These are phyloP conservation scores for Endotrypanum monterogeii DNA, from an alignment of 208 protist genomes.

Conservation along the genomic window DNA sequence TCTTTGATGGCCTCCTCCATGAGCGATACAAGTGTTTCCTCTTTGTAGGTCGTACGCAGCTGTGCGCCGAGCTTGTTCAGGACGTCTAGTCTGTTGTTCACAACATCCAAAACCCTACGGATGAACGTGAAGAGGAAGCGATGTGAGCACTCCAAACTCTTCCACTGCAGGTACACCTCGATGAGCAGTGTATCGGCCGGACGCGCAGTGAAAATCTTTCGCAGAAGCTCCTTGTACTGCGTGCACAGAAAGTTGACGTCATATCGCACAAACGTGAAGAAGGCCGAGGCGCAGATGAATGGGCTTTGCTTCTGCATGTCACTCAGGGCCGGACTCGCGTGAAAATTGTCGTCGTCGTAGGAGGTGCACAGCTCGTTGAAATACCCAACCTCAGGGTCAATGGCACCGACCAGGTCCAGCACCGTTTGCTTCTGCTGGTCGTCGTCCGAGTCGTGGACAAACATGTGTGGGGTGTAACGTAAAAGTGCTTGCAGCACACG, in stretches of 20 bases:
- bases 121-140: slow-evolving; percentile 56
- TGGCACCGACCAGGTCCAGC: slow-evolving; percentile 22
- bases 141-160: slow-evolving; percentile 47
- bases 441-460: slow-evolving; percentile 28
- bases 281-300: slow-evolving; percentile 43
- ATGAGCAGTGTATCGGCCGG: slow-evolving; percentile 46
- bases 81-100: slow-evolving; percentile 35
- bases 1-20: slow-evolving; percentile 48
- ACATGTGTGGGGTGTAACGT: slow-evolving; percentile 62
- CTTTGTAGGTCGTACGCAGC: slow-evolving; percentile 45
- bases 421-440: slow-evolving; percentile 22
- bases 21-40: slow-evolving; percentile 27
- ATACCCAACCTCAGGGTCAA: slow-evolving; percentile 58
- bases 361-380: slow-evolving; percentile 58
- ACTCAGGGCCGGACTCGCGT: slow-evolving; percentile 29
- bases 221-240: slow-evolving; percentile 61
- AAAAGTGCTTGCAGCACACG: slow-evolving; percentile 81
- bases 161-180: slow-evolving; percentile 82
- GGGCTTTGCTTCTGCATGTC: slow-evolving; percentile 36
- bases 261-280: slow-evolving; percentile 86
- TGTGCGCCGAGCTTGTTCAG: slow-evolving; percentile 49
- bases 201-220: slow-evolving; percentile 56
- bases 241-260: slow-evolving; percentile 68
- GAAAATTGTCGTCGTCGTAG: slow-evolving; percentile 34
- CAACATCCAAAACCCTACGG: slow-evolving; percentile 37